Base-by-base conservation (phyloP, 371 early-diverging fungal species). In the Lichtheimia ornata region DNA sequence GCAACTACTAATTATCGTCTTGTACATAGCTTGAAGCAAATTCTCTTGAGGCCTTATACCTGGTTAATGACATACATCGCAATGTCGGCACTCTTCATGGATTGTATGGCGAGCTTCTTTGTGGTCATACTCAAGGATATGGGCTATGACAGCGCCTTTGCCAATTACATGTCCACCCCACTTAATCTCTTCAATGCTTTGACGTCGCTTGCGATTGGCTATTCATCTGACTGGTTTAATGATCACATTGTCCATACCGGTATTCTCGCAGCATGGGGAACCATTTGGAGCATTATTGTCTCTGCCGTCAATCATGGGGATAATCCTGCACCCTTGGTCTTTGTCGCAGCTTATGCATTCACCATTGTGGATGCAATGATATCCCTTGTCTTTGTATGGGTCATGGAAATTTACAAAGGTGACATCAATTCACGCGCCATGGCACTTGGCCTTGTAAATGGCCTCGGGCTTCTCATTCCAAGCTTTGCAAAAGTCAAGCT, bases 391-490 rank as follows among this genome's bases (percentile, higher is more conserved):
- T 27, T 51, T 12, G 25, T 28, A 13, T 51, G 51, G 51, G 5
- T 20, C 1, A 51, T 14, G 13, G 51, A 51, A 14, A 25, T 51
- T 25, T 51, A 51, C 22, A 22, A 51, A 25, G 27, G 13, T 2
- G 51, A 51, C 22, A 24, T 25, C 6, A 25, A 51, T n/a, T 66
- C 70, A 0, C 67, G 77, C 55, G 77, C 77, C 35, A n/a, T 58
- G 71, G 75, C 77, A 25, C 73, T 77, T 61, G 77, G 74, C 30
- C 65, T 71, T 17, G 67, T 72, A 30, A 77, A 77, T 22, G 60
- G 70, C 1, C 44, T 77, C 18, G 74, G 77, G 58, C 73, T 73
- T 25, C 58, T 73, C 22, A 70, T 63, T 3, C 74, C 77, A 5
- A 77, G 71, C 50, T 76, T 76, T 27, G 59, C 66, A 28, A 73